phyloP scores from a whole-genome alignment of 768 basidiomycete species.

The Rhizopogon rudus region DNA sequence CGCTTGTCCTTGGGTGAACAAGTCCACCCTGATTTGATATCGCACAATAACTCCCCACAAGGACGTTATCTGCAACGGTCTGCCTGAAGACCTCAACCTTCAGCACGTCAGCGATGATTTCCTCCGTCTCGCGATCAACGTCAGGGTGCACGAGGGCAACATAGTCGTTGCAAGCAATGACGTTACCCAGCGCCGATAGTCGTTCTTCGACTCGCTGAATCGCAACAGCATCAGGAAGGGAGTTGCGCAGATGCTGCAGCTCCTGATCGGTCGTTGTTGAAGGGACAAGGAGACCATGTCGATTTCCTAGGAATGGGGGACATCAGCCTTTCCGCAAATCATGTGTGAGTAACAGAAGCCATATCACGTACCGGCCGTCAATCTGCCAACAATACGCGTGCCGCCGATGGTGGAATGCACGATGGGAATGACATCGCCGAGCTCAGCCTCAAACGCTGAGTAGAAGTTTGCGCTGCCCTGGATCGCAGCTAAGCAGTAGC shows the following conservation, averaged over 20 bases:
- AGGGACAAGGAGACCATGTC: conserved; percentile 95
- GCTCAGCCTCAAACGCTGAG: conserved; percentile 94
- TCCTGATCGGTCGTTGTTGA: conserved; percentile 97
- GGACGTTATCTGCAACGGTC: conserved; percentile 93
- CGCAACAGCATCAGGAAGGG: conserved; percentile 87
- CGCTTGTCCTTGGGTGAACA: conserved; percentile 95
- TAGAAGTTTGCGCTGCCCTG: conserved; percentile 97
- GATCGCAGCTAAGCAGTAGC: conserved; percentile 92
- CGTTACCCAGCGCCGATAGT: conserved; percentile 94
- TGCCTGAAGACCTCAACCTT: conserved; percentile 99
- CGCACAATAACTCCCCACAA: conserved; percentile 94
- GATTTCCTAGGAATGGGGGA: conserved; percentile 58
- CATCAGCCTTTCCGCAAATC: neutral
- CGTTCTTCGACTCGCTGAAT: conserved; percentile 98
- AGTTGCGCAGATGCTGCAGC: conserved; percentile 94
- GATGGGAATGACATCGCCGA: conserved; percentile 90
- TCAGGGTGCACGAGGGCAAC: conserved; percentile 99
- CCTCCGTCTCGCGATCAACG: conserved; percentile 96
- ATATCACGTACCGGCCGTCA: conserved; percentile 71
- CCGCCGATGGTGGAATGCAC: conserved; percentile 95
- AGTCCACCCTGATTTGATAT: conserved; percentile 97
- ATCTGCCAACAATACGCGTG: conserved; percentile 87
- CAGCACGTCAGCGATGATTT: conserved; percentile 98
- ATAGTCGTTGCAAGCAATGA: conserved; percentile 98
- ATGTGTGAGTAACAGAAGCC: neutral